Conservation (phyloP, 1,139 yeast species). For the Scheffersomyces cryptocercus region DNA sequence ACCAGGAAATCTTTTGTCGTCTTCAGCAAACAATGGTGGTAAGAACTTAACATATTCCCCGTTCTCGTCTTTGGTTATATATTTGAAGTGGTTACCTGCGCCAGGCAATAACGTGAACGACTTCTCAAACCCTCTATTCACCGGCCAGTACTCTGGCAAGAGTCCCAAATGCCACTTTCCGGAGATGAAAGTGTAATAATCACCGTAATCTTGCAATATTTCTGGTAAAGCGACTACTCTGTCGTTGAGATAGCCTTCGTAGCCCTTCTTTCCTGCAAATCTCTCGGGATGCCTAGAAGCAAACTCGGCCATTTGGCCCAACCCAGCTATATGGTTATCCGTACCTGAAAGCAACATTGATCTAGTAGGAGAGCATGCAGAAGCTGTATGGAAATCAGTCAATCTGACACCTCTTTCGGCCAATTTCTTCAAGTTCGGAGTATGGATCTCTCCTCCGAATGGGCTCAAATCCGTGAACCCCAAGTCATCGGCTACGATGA, state of each 20-base stretch:
- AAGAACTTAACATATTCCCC: slow-evolving; percentile 26
- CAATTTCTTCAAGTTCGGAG: slow-evolving; percentile 52
- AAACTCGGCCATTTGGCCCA: slow-evolving; percentile 61
- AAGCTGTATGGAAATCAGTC: slow-evolving; percentile 63
- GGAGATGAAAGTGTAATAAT: slow-evolving; percentile 46
- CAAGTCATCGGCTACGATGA: slow-evolving; percentile 63
- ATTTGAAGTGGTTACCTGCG: slow-evolving; percentile 58
- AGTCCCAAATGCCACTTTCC: slow-evolving; percentile 66
- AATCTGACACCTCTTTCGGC: slow-evolving; percentile 48
- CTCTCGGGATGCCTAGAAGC: slow-evolving; percentile 34
- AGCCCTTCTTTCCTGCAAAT: slow-evolving; percentile 52
- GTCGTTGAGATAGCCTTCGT: slow-evolving; percentile 56
- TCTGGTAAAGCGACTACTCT: slow-evolving; percentile 57
- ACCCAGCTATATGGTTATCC: slow-evolving; percentile 61
- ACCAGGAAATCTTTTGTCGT: slow-evolving; percentile 35
- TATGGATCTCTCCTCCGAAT: slow-evolving; percentile 60
- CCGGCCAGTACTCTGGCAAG: slow-evolving; percentile 50
- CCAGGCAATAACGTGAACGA: slow-evolving; percentile 56
- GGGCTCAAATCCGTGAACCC: slow-evolving; percentile 61
- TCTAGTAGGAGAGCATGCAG: slow-evolving; percentile 66
- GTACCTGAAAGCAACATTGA: slow-evolving; percentile 64
- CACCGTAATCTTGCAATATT: slow-evolving; percentile 49
- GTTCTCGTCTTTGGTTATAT: slow-evolving; percentile 36
- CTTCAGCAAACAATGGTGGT: slow-evolving; percentile 38
- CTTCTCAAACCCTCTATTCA: slow-evolving; percentile 51